Evolutionary conservation across 1,284 basidiomycete genomes (phyloP).

Genomic region (Irpex rosettiformis): DNA sequence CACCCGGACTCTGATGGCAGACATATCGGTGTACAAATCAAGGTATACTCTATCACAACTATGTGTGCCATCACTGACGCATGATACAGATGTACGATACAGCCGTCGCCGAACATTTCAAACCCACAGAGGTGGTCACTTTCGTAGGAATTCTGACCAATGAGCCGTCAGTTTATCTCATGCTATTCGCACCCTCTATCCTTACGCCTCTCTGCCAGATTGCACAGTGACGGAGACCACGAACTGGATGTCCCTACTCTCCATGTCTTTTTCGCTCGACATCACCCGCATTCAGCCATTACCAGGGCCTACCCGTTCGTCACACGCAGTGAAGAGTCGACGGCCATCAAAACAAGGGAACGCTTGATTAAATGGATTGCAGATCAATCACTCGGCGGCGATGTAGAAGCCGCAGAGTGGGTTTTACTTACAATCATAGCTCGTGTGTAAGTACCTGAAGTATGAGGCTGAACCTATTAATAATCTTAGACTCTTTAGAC

Average conservation of each 20-base stretch:
- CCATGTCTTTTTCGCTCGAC: slow-evolving; percentile 57
- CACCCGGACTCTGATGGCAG: slow-evolving; percentile 49
- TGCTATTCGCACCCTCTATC: background rate
- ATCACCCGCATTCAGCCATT: slow-evolving; percentile 38
- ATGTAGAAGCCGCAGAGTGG: slow-evolving; percentile 75
- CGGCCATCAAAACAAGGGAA: slow-evolving; percentile 31
- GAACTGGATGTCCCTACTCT: slow-evolving; percentile 53
- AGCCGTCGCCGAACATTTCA: slow-evolving; percentile 39
- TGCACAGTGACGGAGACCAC: slow-evolving; percentile 31
- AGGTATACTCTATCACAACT: slow-evolving; percentile 38
- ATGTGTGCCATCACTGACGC: background rate
- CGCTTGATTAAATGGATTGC: slow-evolving; percentile 72
- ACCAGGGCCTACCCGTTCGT: slow-evolving; percentile 33
- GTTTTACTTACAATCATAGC: slow-evolving; percentile 63
- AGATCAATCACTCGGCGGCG: slow-evolving; percentile 61
- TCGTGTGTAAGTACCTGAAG: slow-evolving; percentile 51
- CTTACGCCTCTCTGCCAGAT: slow-evolving; percentile 23
- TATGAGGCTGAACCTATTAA: no score
- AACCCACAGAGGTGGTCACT: slow-evolving; percentile 55
- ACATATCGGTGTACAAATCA: slow-evolving; percentile 67
- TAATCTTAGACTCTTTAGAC: slow-evolving; percentile 36
- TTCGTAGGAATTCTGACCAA: slow-evolving; percentile 69
- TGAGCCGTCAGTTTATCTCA: slow-evolving; percentile 49
- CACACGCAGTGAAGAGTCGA: background rate
- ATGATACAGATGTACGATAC: slow-evolving; percentile 52